phyloP scores from a whole-genome alignment of 2,329 filamentous ascomycete species.

The Scortechinia acanthostroma region DNA sequence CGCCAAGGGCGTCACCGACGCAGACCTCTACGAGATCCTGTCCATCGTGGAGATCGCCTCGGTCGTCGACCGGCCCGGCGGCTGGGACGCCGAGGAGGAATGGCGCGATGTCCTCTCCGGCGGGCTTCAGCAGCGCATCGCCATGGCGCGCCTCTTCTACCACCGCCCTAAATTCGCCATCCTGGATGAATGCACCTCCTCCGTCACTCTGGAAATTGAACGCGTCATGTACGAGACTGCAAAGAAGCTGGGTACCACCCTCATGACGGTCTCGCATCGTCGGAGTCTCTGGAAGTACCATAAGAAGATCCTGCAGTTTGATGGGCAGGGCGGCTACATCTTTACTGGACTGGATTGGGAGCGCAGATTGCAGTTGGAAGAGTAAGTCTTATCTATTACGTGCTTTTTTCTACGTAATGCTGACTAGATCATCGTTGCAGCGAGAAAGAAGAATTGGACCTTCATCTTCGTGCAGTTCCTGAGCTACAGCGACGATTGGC shows the following conservation, averaged over 20 bases:
- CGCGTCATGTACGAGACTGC: slow-evolving; percentile 96
- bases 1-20: slow-evolving; percentile 74
- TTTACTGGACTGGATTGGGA: slow-evolving; percentile 89
- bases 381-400: slow-evolving; percentile 26
- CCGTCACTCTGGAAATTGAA: slow-evolving; percentile 90
- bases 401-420: not conserved
- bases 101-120: slow-evolving; percentile 92
- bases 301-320: slow-evolving; percentile 87
- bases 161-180: slow-evolving; percentile 90
- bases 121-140: slow-evolving; percentile 88
- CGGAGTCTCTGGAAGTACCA: slow-evolving; percentile 96
- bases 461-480: slow-evolving; percentile 76
- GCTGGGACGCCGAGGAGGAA: slow-evolving; percentile 90
- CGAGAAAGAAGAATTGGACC: slow-evolving; percentile 88
- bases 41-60: slow-evolving; percentile 75
- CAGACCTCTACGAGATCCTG: slow-evolving; percentile 72
- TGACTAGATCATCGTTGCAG: not conserved
- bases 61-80: slow-evolving; percentile 67
- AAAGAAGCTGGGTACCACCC: slow-evolving; percentile 81
- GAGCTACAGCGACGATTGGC: slow-evolving; percentile 79
- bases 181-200: slow-evolving; percentile 90
- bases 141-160: slow-evolving; percentile 93
- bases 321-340: slow-evolving; percentile 84
- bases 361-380: slow-evolving; percentile 75
- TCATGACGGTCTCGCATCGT: slow-evolving; percentile 93